phyloP scores from a whole-genome alignment of 2,329 filamentous ascomycete species.

The Exophiala sp. region DNA sequence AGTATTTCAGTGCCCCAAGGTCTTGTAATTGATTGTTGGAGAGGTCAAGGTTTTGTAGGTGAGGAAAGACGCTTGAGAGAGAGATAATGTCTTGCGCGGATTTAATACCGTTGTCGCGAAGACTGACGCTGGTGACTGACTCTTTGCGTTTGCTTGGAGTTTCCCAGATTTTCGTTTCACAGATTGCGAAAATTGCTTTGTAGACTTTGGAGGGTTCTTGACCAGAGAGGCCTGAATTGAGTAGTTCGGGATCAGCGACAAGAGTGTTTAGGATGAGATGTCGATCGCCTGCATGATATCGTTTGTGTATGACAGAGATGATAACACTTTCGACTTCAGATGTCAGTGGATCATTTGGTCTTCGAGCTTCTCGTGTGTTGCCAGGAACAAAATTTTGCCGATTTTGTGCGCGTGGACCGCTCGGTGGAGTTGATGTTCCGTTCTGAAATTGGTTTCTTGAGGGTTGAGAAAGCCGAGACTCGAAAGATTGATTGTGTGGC shows the following conservation, averaged over 20 bases:
- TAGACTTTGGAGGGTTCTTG: constrained; percentile 79
- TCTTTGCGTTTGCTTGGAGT: constrained; percentile 68
- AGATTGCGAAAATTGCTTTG: constrained; percentile 83
- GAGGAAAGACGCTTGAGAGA: constrained; percentile 75
- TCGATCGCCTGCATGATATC: constrained; percentile 70
- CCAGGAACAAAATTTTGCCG: background rate
- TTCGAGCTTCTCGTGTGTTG: background rate
- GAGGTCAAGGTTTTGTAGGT: constrained; percentile 83
- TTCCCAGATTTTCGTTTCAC: constrained; percentile 68
- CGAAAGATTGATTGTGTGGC: constrained; percentile 13
- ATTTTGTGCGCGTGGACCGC: background rate
- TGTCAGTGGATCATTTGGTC: constrained; percentile 7
- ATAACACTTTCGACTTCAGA: constrained; percentile 35
- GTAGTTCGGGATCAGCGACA: constrained; percentile 66
- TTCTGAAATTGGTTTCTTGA: constrained; percentile 11
- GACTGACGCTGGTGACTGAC: constrained; percentile 74
- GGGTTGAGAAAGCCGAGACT: constrained; percentile 10
- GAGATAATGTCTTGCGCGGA: constrained; percentile 70
- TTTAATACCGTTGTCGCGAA: constrained; percentile 74
- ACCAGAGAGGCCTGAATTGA: constrained; percentile 72
- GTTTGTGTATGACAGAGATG: constrained; percentile 60
- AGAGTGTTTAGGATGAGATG: constrained; percentile 80
- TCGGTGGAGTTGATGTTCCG: constrained; percentile 5
- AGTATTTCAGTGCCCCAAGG: constrained; percentile 65
- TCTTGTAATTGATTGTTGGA: constrained; percentile 75